These are phyloP conservation scores for Globisporangium echinulatum DNA, from an alignment of 352 stramenopile species.

Conservation along the genomic window DNA sequence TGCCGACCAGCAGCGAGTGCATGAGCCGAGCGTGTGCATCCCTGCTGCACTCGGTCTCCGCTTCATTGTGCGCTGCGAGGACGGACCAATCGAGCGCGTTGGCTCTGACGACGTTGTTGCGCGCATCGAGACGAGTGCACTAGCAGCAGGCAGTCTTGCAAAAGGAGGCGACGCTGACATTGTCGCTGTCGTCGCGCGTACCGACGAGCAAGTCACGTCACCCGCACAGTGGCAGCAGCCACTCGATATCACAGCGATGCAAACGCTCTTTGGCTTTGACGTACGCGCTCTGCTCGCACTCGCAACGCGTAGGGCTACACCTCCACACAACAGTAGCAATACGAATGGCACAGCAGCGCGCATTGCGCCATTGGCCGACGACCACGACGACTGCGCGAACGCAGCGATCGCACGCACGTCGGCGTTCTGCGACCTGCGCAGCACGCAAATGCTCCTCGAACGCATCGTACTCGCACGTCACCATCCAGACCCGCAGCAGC, in stretches of 20 bases:
- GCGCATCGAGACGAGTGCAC: neutral
- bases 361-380: neutral
- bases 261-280: conserved; percentile 20
- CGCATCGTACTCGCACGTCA: no score
- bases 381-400: conserved; percentile 14
- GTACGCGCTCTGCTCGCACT: neutral
- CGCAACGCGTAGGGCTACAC: no score
- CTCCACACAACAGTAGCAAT: no score
- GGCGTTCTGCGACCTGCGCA: conserved; percentile 22
- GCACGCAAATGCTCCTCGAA: conserved; percentile 12
- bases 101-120: conserved; percentile 11
- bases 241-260: neutral
- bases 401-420: conserved; percentile 10
- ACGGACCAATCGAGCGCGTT: conserved; percentile 6
- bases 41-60: conserved; percentile 4
- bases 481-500: conserved; percentile 4
- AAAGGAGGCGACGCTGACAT: neutral
- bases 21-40: conserved; percentile 1
- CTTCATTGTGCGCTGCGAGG: conserved; percentile 16
- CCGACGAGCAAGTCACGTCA: neutral
- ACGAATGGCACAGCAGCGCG: neutral
- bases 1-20: no score
- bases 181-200: neutral
- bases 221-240: conserved; percentile 1
- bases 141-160: neutral